Conservation (phyloP, 1,139 yeast genomes). For the Protomyces gravidus region DNA sequence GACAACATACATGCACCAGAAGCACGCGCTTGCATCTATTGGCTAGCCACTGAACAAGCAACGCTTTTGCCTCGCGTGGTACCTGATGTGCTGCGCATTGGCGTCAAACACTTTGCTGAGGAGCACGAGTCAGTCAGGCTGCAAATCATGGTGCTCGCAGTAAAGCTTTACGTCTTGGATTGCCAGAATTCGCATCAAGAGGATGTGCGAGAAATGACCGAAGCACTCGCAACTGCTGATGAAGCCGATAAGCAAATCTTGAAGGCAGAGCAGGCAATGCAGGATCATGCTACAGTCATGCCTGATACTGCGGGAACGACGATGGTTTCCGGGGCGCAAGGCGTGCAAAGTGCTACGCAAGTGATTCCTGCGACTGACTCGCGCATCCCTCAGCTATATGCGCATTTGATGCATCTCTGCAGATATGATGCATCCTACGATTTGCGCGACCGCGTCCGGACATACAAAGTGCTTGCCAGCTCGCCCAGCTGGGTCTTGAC, state of each 20-base stretch:
- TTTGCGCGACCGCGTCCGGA: constrained; percentile 78
- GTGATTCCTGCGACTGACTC: constrained; percentile 40
- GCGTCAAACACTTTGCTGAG: constrained; percentile 54
- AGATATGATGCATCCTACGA: constrained; percentile 74
- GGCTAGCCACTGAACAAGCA: constrained; percentile 84
- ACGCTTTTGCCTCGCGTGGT: constrained; percentile 51
- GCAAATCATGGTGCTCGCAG: constrained; percentile 67
- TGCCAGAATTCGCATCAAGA: constrained; percentile 5
- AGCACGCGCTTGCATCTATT: constrained; percentile 79
- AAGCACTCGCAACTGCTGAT: constrained; percentile 33
- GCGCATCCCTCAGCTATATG: constrained; percentile 47
- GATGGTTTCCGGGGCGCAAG: constrained; percentile 17
- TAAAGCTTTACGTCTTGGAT: constrained; percentile 57
- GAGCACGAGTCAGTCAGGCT: constrained; percentile 60
- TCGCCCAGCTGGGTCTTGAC: constrained; percentile 43
- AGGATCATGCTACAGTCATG: constrained; percentile 19
- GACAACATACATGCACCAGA: constrained; percentile 36
- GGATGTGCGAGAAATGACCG: constrained; percentile 34
- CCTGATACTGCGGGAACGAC: constrained; percentile 31
- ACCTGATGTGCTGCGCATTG: constrained; percentile 68
- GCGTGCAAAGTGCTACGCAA: constrained; percentile 17
- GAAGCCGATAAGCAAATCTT: constrained; percentile 21
- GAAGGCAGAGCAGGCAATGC: constrained; percentile 20
- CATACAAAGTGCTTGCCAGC: constrained; percentile 54
- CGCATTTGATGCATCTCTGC: constrained; percentile 58